Evolutionary conservation across 1,139 yeast genomes (phyloP), one percentile per base, ranked within the genome.

Genomic region (Blastobotrys capitulatus): DNA sequence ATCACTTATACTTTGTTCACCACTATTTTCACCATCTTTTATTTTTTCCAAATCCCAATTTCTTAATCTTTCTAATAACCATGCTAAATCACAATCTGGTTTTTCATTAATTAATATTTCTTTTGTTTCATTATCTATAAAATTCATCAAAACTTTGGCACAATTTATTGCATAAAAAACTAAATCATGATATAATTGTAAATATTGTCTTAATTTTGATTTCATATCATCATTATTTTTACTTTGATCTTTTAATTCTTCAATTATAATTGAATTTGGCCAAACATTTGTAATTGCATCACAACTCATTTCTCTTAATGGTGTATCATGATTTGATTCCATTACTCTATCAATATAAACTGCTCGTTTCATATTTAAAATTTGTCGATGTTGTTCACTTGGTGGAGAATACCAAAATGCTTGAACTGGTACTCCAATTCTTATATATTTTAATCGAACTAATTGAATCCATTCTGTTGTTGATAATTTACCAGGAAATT

Each of bases 391-490:
- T 15, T 35, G 20, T 19, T 15, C 40, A 15, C 22, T 35, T 27
- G 31, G 29, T 32, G 47, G 47, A 6, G 25, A n/a, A n/a, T 37
- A 44, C 47, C 47, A 44, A 37, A 37, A 44, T 29, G 47, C 42
- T 31, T 44, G 42, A 19, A 27, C 42, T n/a, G 47, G 47, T 6
- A 44, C 47, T 16, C 42, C 42, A 25, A 38, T 31, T 7, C 47
- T 36, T 13, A 38, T 26, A 38, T 20, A 44, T 31, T 44, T 44
- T 6, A 44, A 37, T n/a, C 38, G 26, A 9, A 27, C 47, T 20
- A 44, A 37, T 16, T 38, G 42, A 27, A 38, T 44, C 47, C 47
- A 44, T 19, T 44, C 47, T 27, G 19, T 9, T 7, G 47, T 19
- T 7, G 27, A 13, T 12, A 44, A 27, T 13, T 38, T 44, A 2